These are phyloP conservation scores for Xylaria intraflava DNA, from an alignment of 495 filamentous ascomycete genomes.

Conservation along the genomic window DNA sequence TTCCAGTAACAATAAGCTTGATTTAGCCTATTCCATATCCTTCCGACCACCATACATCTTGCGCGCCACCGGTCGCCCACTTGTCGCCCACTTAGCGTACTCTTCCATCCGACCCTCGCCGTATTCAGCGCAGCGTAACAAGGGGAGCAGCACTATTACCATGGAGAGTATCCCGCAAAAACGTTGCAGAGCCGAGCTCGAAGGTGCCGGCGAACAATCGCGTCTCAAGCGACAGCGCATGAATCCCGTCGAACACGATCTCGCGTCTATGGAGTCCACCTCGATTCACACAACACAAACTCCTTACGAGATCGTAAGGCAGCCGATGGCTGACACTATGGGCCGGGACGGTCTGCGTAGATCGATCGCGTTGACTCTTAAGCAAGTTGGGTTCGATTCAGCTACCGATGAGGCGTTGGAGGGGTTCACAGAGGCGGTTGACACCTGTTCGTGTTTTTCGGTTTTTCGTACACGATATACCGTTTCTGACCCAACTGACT, in stretches of 20 bases:
- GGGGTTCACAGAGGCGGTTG: slow-evolving; percentile 31
- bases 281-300: not conserved
- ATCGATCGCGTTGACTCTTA: slow-evolving; percentile 32
- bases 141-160: not conserved
- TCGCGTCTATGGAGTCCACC: not conserved
- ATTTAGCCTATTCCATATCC: not conserved
- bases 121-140: not conserved
- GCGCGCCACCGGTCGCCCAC: not conserved
- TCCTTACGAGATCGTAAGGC: slow-evolving; percentile 5
- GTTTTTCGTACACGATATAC: not conserved
- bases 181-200: slow-evolving; percentile 12
- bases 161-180: slow-evolving; percentile 14
- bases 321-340: slow-evolving; percentile 25
- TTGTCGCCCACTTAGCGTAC: not conserved
- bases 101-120: too few species aligned
- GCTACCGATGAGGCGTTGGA: slow-evolving; percentile 37
- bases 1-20: too few species aligned
- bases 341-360: slow-evolving; percentile 34
- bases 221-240: slow-evolving; percentile 30
- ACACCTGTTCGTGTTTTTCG: slow-evolving; percentile 31
- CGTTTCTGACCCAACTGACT: not conserved
- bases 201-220: slow-evolving; percentile 11
- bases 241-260: slow-evolving; percentile 5
- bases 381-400: slow-evolving; percentile 37
- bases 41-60: not conserved